Evolutionary conservation across 2,329 filamentous ascomycete genomes (phyloP).

Genomic region (Graphilbum sp.): DNA sequence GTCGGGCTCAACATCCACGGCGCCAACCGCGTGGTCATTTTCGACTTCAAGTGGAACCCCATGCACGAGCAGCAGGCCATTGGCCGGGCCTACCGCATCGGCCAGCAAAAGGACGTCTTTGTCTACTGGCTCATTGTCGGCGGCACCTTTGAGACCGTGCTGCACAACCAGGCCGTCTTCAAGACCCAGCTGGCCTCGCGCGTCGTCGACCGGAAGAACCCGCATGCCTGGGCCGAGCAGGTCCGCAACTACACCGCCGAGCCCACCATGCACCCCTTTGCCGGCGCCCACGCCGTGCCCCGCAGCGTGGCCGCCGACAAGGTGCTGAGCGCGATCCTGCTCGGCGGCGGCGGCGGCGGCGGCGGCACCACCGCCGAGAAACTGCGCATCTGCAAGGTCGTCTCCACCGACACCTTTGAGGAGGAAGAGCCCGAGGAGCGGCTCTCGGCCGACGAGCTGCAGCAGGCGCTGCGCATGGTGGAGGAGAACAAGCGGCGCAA

Average conservation of each 20-base stretch:
- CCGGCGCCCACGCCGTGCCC: slow-evolving; percentile 26
- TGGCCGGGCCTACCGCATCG: slow-evolving; percentile 71
- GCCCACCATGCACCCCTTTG: slow-evolving; percentile 32
- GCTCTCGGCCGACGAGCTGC: slow-evolving; percentile 44
- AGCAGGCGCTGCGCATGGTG: slow-evolving; percentile 30
- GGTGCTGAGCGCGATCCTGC: slow-evolving; percentile 1
- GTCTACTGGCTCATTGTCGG: slow-evolving; percentile 70
- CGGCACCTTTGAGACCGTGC: slow-evolving; percentile 61
- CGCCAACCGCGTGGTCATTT: slow-evolving; percentile 74
- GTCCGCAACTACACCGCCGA: slow-evolving; percentile 40
- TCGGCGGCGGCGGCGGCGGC: slow-evolving; percentile 29
- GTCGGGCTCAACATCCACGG: slow-evolving; percentile 70
- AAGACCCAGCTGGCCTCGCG: slow-evolving; percentile 66
- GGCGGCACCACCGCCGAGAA: slow-evolving; percentile 30
- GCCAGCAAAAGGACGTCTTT: slow-evolving; percentile 63
- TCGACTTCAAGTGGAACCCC: slow-evolving; percentile 73
- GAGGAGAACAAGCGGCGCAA: neutral
- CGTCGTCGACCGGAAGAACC: slow-evolving; percentile 72
- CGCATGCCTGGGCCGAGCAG: slow-evolving; percentile 46
- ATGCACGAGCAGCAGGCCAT: slow-evolving; percentile 73
- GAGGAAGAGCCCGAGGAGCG: slow-evolving; percentile 44
- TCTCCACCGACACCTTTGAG: slow-evolving; percentile 57
- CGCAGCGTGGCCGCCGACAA: slow-evolving; percentile 43
- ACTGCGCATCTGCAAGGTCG: slow-evolving; percentile 35
- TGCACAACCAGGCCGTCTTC: slow-evolving; percentile 63